Percentiles rank a stretch among this genome's conserved stretches.
These are phyloP conservation scores for Penicillium sp. DNA, from an alignment of 2,329 filamentous ascomycete genomes.

Conservation along the genomic window DNA sequence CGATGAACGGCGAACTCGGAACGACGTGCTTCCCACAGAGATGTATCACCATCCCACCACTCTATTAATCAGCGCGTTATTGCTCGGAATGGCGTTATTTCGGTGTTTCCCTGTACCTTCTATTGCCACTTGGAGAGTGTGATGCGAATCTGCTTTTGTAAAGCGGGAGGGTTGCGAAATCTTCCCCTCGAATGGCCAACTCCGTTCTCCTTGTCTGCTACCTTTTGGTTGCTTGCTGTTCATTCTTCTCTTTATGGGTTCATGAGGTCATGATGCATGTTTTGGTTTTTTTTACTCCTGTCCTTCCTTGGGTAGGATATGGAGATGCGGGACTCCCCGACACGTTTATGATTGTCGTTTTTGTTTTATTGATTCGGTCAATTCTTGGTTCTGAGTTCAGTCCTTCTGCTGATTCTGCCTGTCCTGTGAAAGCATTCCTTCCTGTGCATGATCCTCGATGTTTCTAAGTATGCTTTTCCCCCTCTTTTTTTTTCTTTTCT, in stretches of 20 bases:
- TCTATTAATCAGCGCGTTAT: conserved; percentile 1
- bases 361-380: too few species aligned
- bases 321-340: too few species aligned
- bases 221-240: background rate
- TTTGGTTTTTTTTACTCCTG: conserved; percentile 1
- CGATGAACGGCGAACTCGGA: background rate
- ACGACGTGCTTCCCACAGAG: conserved; percentile 1
- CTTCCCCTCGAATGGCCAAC: conserved; percentile 2
- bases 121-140: too few species aligned
- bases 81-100: background rate
- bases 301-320: too few species aligned
- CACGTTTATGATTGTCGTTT: too few species aligned
- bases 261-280: conserved; percentile 23
- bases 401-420: too few species aligned
- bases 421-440: too few species aligned
- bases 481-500: too few species aligned
- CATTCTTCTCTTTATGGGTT: conserved; percentile 6
- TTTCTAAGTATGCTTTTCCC: too few species aligned
- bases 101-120: background rate
- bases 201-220: conserved; percentile 2
- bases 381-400: too few species aligned
- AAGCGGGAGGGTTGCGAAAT: background rate
- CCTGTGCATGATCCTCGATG: too few species aligned
- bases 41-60: conserved; percentile 9
- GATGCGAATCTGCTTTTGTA: too few species aligned